Percentiles rank a stretch among this genome's conserved stretches.
Conservation (phyloP, 1,139 yeast species). For the Saccharomyces hybrid region DNA sequence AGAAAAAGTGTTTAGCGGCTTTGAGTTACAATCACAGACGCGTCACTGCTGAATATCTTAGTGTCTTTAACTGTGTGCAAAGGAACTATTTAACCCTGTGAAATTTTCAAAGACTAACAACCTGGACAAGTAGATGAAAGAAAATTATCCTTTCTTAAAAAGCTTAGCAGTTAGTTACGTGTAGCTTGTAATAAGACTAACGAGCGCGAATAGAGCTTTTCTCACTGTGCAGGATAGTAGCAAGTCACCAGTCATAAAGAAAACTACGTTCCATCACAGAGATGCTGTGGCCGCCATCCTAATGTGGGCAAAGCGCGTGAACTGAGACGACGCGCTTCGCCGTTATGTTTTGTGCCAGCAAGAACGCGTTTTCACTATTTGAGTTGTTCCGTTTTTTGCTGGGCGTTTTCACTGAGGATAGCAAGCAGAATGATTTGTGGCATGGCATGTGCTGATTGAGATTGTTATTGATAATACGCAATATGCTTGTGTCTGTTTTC, state of each 20-base stretch:
- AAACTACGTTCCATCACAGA: not conserved
- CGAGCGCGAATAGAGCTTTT: not conserved
- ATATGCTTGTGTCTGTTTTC: too few species aligned
- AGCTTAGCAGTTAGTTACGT: not conserved
- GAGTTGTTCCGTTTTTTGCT: not conserved
- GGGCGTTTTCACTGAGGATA: not conserved
- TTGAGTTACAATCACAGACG: not conserved
- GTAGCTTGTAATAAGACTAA: not conserved
- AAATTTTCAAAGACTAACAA: not conserved
- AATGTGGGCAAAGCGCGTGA: not conserved
- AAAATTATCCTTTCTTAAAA: not conserved
- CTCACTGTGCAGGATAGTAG: not conserved
- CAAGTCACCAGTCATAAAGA: not conserved
- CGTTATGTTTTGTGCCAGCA: not conserved
- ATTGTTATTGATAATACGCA: too few species aligned
- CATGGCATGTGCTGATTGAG: not conserved
- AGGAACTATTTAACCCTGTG: not conserved
- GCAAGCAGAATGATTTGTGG: not conserved
- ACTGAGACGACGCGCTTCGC: not conserved
- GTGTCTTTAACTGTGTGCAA: not conserved
- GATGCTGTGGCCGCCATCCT: not conserved
- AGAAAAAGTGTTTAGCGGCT: not conserved
- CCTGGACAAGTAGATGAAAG: not conserved
- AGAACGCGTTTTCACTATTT: not conserved
- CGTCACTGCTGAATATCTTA: not conserved